Percentiles rank a stretch among this genome's conserved stretches.
phyloP scores from a whole-genome alignment of 441 rosid genomes.

The Pelargonium fulgidum region DNA sequence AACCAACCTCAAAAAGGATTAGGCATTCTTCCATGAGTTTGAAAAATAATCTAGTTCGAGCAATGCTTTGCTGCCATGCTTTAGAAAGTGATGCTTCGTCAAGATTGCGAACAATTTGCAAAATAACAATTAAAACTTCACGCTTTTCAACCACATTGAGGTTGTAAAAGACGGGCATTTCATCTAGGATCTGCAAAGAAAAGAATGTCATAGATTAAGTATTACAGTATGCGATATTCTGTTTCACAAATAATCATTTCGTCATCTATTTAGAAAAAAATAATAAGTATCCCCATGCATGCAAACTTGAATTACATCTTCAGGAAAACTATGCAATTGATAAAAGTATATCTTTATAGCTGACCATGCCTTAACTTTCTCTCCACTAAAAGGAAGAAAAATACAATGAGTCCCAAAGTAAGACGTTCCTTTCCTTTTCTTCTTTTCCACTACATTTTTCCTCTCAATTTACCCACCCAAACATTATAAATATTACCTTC shows the following conservation, averaged over 20 bases:
- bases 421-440: too few species aligned
- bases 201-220: conserved; percentile 22
- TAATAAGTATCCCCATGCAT: neutral
- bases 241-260: neutral
- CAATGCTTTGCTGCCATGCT: conserved; percentile 99
- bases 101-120: conserved; percentile 94
- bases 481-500: too few species aligned
- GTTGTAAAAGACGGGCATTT: conserved; percentile 99
- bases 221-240: neutral
- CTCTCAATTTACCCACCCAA: too few species aligned
- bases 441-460: too few species aligned
- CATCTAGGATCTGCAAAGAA: conserved; percentile 87
- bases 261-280: neutral
- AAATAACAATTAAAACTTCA: conserved; percentile 79
- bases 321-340: neutral
- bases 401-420: too few species aligned
- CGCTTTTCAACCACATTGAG: conserved; percentile 94
- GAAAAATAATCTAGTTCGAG: conserved; percentile 94
- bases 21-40: conserved; percentile 97
- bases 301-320: neutral
- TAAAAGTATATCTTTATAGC: too few species aligned
- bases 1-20: conserved; percentile 83
- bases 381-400: too few species aligned
- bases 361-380: too few species aligned
- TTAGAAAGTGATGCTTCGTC: conserved; percentile 89